Percentiles rank a stretch among this genome's conserved stretches.
These are phyloP conservation scores for Daedalea quercina DNA, from an alignment of 768 basidiomycete genomes.

Conservation along the genomic window DNA sequence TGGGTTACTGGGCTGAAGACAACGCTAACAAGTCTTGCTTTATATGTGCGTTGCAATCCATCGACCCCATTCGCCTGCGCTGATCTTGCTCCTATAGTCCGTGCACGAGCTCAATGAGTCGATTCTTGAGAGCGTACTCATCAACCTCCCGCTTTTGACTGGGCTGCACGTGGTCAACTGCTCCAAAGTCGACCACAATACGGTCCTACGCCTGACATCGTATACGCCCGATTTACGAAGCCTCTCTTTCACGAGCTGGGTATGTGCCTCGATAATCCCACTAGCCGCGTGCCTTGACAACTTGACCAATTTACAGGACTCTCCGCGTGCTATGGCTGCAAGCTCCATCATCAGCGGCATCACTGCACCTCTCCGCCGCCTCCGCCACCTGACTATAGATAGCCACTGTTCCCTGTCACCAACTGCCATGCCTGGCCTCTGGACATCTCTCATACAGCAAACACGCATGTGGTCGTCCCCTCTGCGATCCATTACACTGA, in stretches of 20 bases:
- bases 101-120: conserved; percentile 46
- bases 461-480: conserved; percentile 29
- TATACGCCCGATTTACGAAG: conserved; percentile 51
- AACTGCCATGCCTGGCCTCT: conserved; percentile 18
- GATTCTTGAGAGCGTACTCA: conserved; percentile 41
- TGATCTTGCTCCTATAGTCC: conserved; percentile 33
- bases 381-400: conserved; percentile 51
- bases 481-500: conserved; percentile 30
- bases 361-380: conserved; percentile 29
- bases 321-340: conserved; percentile 13
- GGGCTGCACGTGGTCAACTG: conserved; percentile 61
- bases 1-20: conserved; percentile 42
- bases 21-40: conserved; percentile 46
- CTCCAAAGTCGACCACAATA: conserved; percentile 44
- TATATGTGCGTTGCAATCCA: conserved; percentile 42
- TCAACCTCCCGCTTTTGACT: conserved; percentile 43
- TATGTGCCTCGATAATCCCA: conserved; percentile 24
- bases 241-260: conserved; percentile 55
- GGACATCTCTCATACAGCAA: conserved; percentile 24
- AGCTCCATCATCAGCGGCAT: conserved; percentile 9
- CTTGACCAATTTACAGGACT: conserved; percentile 32
- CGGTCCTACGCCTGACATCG: conserved; percentile 37
- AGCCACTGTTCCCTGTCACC: conserved; percentile 28
- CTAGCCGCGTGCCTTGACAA: not conserved
- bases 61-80: not conserved